A percentile compares a stretch with the other conserved stretches of the same genome.
Evolutionary conservation across 768 basidiomycete genomes (phyloP).

Genomic region (Daedaleopsis sinensis): DNA sequence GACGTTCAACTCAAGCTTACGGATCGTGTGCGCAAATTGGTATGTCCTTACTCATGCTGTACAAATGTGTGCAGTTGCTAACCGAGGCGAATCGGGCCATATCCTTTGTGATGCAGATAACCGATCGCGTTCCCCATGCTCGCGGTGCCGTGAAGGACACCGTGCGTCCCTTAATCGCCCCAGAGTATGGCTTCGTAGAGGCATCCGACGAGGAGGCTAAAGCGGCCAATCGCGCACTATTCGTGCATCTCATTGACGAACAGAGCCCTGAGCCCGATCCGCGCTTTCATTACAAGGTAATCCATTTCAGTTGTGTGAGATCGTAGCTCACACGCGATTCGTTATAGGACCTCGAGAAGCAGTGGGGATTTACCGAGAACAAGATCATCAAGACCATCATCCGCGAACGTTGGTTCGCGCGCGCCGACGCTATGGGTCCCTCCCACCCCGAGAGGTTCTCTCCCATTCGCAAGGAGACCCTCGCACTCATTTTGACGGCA

Average conservation of each 20-base stretch:
- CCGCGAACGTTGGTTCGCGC: not conserved
- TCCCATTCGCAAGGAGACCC: slow-evolving; percentile 2
- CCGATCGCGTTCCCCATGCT: not conserved
- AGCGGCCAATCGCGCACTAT: not conserved
- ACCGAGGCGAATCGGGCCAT: too few relatives aligned
- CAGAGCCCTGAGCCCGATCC: not conserved
- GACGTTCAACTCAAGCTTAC: not conserved
- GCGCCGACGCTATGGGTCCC: not conserved
- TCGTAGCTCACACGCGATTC: too few relatives aligned
- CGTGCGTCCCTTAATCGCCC: not conserved
- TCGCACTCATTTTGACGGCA: slow-evolving; percentile 4
- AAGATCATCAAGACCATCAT: not conserved
- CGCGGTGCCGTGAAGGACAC: not conserved
- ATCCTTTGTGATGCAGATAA: not conserved
- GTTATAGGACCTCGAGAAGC: not conserved
- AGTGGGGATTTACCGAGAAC: not conserved
- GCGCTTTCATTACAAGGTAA: slow-evolving; percentile 1
- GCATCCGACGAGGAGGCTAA: not conserved
- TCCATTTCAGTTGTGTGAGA: not conserved
- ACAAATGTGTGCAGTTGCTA: not conserved
- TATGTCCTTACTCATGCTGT: not conserved
- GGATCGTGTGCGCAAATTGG: not conserved
- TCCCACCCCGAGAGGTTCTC: not conserved
- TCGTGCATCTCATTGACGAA: not conserved
- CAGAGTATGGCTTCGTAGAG: not conserved